Percentiles rank a stretch among this genome's conserved stretches.
These are phyloP conservation scores for Globisporangium polare DNA, from an alignment of 352 stramenopile species.

Conservation along the genomic window DNA sequence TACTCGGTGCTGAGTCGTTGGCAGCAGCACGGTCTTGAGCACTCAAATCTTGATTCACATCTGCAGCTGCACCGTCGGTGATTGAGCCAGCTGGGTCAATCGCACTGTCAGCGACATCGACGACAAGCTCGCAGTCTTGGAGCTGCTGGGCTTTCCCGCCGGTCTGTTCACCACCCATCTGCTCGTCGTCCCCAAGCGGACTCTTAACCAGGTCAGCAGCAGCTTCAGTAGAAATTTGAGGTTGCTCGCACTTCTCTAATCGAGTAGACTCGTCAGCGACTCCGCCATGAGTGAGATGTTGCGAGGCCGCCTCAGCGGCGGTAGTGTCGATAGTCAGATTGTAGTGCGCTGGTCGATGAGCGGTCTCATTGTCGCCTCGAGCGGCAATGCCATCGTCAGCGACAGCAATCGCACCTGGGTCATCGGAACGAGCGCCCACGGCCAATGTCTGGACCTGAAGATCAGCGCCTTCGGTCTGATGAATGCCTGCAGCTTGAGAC, in stretches of 20 bases:
- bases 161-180: not conserved
- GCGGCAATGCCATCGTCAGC: not conserved
- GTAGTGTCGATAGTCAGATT: not conserved
- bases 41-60: not conserved
- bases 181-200: not conserved
- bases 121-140: not conserved
- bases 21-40: not conserved
- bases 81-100: not conserved
- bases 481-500: not conserved
- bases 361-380: not conserved
- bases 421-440: not conserved
- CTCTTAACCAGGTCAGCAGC: not conserved
- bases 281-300: not conserved
- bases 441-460: not conserved
- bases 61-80: not conserved
- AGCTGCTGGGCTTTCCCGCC: conserved; percentile 5
- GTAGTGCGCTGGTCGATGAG: not conserved
- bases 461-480: conserved; percentile 1
- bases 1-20: not conserved
- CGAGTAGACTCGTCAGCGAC: not conserved
- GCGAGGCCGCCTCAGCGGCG: not conserved
- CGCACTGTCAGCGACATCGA: not conserved
- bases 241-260: not conserved
- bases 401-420: not conserved
- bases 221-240: not conserved